phyloP scores from a whole-genome alignment of 1,139 yeast genomes.

The Yamadazyma siamensis region DNA sequence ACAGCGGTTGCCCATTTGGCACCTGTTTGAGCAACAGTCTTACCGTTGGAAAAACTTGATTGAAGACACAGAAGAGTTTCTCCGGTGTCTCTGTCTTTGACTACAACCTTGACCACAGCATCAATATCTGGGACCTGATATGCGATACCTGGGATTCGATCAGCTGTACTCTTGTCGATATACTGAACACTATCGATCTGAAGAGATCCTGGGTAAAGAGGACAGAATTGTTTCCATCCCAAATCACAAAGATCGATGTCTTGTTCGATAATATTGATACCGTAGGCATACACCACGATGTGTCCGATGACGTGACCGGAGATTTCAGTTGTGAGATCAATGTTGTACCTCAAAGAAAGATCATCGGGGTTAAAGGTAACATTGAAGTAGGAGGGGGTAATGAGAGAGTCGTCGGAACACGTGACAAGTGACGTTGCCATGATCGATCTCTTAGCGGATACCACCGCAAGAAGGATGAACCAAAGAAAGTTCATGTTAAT shows the following conservation, averaged over 20 bases:
- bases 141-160: constrained; percentile 66
- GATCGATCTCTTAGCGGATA: constrained; percentile 37
- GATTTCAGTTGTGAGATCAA: constrained; percentile 62
- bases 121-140: constrained; percentile 76
- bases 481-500: constrained; percentile 5
- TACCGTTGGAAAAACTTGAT: constrained; percentile 66
- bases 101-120: constrained; percentile 58
- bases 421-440: constrained; percentile 68
- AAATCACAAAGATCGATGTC: constrained; percentile 54
- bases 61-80: constrained; percentile 64
- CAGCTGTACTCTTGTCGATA: constrained; percentile 42
- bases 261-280: constrained; percentile 57
- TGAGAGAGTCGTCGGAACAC: constrained; percentile 66
- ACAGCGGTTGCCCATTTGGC: constrained; percentile 85
- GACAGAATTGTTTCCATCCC: constrained; percentile 80
- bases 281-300: constrained; percentile 70
- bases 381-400: constrained; percentile 62
- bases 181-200: constrained; percentile 66
- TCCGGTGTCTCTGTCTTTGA: constrained; percentile 35
- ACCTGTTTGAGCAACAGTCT: constrained; percentile 70
- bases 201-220: constrained; percentile 66
- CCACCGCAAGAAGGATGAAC: constrained; percentile 1
- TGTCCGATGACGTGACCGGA: constrained; percentile 56
- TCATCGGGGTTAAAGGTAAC: constrained; percentile 69
- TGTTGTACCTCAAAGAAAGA: constrained; percentile 54